Evolutionary conservation across 257 asterid species (phyloP), one percentile per base, ranked within the genome.

Genomic region (Nicotiana tabacum): DNA sequence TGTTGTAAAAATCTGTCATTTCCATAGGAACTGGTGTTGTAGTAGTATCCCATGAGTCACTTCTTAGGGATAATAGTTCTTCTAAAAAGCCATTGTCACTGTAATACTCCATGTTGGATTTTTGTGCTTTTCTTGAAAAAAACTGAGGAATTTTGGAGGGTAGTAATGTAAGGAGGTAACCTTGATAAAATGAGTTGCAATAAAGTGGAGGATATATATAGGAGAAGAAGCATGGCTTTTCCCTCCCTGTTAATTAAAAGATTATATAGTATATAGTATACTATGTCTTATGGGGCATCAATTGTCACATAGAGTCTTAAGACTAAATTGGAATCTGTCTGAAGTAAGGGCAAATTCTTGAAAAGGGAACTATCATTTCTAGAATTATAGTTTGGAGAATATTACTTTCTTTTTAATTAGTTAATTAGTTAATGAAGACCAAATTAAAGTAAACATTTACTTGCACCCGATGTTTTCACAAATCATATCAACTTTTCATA

Each of bases 101-200:
- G 85, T 76, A 88, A 57, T 70, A 86, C 85, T 93, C 97, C 97
- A 92, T 92, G 2, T 62, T 51, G 61, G 61, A 84, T 55, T 81
- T 78, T 32, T 57, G 53, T 67, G 13, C 33, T 66, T 53, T 32
- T 33, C 51, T 48, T 21, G 11, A 2, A 33, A 37, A 82, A 64
- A 57, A 64, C 46, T 6, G 61, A 64, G 48, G 29, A 24, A 17
- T 24, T 56, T 74, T 48, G 62, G 80, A 48, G 80, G 61, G 43
- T 74, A 74, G 39, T 48, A 48, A 74, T 24, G 39, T 74, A 24
- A 46, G 27, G 39, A 24, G 51, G 46, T 61, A 11, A 51, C 82
- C 85, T 77, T 86, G 87, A 87, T 65, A 29, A 55, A 60, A 88
- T 69, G 86, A 77, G 84, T 77, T 85, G 78, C 82, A 70, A 48